Percentiles rank a stretch among this genome's conserved stretches.
Evolutionary conservation across 2,329 filamentous ascomycete species (phyloP).

Genomic region (Trichoderma lentiforme): DNA sequence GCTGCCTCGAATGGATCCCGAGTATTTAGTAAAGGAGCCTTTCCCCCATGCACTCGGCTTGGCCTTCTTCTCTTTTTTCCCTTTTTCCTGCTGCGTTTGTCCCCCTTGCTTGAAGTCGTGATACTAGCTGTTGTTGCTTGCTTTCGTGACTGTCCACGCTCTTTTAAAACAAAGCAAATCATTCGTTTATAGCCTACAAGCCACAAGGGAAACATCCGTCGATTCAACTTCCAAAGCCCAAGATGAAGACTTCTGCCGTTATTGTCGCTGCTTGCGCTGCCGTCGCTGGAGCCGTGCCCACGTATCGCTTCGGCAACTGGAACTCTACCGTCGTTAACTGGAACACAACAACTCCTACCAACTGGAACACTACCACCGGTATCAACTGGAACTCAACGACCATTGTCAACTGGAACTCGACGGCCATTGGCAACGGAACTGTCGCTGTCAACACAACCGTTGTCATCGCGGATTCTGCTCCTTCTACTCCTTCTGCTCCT

Average conservation of each 20-base stretch:
- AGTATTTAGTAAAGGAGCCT: conserved; percentile 11
- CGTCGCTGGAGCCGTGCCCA: background rate
- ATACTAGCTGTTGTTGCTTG: background rate
- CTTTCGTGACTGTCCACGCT: background rate
- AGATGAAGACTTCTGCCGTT: conserved; percentile 14
- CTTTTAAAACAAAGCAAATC: background rate
- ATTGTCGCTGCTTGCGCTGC: conserved; percentile 11
- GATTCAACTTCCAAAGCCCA: background rate
- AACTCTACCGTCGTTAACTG: background rate
- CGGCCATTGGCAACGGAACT: background rate
- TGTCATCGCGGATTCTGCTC: background rate
- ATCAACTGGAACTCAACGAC: background rate
- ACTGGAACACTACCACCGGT: background rate
- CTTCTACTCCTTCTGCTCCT: background rate
- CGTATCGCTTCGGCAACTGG: background rate
- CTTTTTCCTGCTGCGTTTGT: background rate
- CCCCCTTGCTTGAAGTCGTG: background rate
- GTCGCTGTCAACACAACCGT: background rate
- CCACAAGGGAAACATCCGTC: background rate
- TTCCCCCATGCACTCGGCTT: background rate
- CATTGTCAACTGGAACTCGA: background rate
- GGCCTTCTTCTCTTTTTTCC: background rate
- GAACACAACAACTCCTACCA: background rate
- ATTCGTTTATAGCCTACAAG: background rate
- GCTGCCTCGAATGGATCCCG: background rate